A percentile compares a stretch with the other conserved stretches of the same genome.
Conservation (phyloP, 148 eudicot species). For the Cornus controversa region DNA sequence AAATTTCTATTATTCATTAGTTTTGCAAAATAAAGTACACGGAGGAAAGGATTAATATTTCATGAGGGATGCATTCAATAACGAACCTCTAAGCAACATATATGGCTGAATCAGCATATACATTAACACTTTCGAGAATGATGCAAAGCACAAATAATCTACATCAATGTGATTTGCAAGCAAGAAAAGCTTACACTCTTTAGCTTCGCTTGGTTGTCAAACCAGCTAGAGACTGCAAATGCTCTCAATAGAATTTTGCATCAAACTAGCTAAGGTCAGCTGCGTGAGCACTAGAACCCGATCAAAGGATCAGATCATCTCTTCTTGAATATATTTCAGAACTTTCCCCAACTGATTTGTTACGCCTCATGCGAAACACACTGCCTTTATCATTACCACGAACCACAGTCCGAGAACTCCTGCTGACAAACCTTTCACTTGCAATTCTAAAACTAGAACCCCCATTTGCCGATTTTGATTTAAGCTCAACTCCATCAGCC, state of each 20-base stretch:
- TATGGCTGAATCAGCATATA: not conserved
- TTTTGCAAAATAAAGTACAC: not conserved
- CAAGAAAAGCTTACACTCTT: constrained; percentile 26
- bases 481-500: constrained; percentile 20
- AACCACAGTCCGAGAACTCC: constrained; percentile 7
- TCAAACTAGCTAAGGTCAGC: constrained; percentile 8
- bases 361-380: constrained; percentile 13
- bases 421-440: constrained; percentile 28
- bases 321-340: constrained; percentile 13
- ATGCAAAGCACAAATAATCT: constrained; percentile 12
- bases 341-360: constrained; percentile 23
- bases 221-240: not conserved
- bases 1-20: not conserved
- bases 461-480: constrained; percentile 19
- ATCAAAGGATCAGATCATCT: not conserved
- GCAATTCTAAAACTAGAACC: constrained; percentile 32
- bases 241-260: not conserved
- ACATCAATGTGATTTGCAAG: constrained; percentile 18
- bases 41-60: not conserved
- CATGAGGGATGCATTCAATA: not conserved
- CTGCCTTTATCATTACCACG: constrained; percentile 16
- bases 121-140: not conserved
- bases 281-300: constrained; percentile 14
- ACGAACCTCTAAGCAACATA: not conserved
- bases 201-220: constrained; percentile 13